Evolutionary conservation across 805 yeast species (phyloP).

Genomic region (Candida xyloterini): DNA sequence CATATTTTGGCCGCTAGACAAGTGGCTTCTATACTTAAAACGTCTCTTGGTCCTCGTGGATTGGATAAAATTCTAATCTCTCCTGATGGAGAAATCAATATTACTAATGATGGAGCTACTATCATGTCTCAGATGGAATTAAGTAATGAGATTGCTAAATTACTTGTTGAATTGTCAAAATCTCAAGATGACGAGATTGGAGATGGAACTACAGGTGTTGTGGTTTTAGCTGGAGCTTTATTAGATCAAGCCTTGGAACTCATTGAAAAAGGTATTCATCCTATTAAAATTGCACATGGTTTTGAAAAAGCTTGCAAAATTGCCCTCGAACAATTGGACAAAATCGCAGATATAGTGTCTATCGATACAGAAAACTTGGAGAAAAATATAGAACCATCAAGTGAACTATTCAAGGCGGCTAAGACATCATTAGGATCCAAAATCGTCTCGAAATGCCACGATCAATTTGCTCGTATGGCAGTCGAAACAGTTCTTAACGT

Average conservation of each 20-base stretch:
- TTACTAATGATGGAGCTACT: conserved; percentile 98
- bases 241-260: conserved; percentile 92
- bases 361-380: conserved; percentile 31
- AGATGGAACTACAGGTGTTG: conserved; percentile 99
- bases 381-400: conserved; percentile 33
- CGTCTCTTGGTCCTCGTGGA: conserved; percentile 98
- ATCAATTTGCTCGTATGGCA: conserved; percentile 93
- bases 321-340: conserved; percentile 75
- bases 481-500: conserved; percentile 93
- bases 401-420: conserved; percentile 84
- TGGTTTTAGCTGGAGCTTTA: conserved; percentile 90
- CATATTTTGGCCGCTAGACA: conserved; percentile 95
- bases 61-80: conserved; percentile 91
- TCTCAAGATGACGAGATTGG: conserved; percentile 99
- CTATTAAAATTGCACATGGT: conserved; percentile 94
- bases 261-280: conserved; percentile 96
- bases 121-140: conserved; percentile 93
- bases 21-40: conserved; percentile 86
- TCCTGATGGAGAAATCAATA: conserved; percentile 97
- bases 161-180: conserved; percentile 87
- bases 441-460: conserved; percentile 91
- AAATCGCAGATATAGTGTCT: conserved; percentile 44
- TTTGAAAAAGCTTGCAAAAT: conserved; percentile 95
- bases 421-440: conserved; percentile 93
- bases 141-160: conserved; percentile 93